Conservation (phyloP, 805 yeast genomes). For the Komagataella kurtzmanii region DNA sequence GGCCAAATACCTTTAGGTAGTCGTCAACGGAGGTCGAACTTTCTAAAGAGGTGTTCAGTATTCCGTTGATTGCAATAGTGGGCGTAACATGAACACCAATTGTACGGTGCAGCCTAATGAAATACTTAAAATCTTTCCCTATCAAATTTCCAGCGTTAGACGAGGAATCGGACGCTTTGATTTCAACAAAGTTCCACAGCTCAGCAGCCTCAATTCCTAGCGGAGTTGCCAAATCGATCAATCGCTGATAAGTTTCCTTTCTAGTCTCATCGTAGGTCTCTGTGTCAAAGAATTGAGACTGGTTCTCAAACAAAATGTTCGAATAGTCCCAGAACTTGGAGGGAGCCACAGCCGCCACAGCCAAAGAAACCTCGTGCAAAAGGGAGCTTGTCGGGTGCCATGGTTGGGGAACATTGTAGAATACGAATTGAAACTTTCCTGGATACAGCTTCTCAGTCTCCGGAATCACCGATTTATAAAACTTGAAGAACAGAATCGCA, state of each 20-base stretch:
- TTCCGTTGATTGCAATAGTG: slow-evolving; percentile 60
- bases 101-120: slow-evolving; percentile 60
- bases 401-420: slow-evolving; percentile 73
- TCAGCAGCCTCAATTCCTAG: slow-evolving; percentile 19
- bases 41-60: slow-evolving; percentile 40
- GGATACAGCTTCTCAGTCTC: slow-evolving; percentile 28
- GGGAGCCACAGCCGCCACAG: slow-evolving; percentile 47
- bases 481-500: slow-evolving; percentile 45
- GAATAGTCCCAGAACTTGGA: slow-evolving; percentile 44
- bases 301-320: slow-evolving; percentile 39
- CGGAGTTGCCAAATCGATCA: slow-evolving; percentile 33
- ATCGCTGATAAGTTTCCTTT: slow-evolving; percentile 36
- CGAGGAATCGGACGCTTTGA: slow-evolving; percentile 19
- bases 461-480: slow-evolving; percentile 42
- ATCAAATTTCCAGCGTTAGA: slow-evolving; percentile 46
- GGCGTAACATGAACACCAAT: slow-evolving; percentile 82
- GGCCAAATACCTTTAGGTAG: slow-evolving; percentile 23
- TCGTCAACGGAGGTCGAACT: slow-evolving; percentile 43
- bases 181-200: slow-evolving; percentile 12
- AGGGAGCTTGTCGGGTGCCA: slow-evolving; percentile 74
- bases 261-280: slow-evolving; percentile 40
- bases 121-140: slow-evolving; percentile 55
- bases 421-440: slow-evolving; percentile 41
- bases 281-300: slow-evolving; percentile 46
- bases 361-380: slow-evolving; percentile 60